Base-by-base conservation (phyloP, 1,284 basidiomycete species). In the Microbotryomycetes sp. region DNA sequence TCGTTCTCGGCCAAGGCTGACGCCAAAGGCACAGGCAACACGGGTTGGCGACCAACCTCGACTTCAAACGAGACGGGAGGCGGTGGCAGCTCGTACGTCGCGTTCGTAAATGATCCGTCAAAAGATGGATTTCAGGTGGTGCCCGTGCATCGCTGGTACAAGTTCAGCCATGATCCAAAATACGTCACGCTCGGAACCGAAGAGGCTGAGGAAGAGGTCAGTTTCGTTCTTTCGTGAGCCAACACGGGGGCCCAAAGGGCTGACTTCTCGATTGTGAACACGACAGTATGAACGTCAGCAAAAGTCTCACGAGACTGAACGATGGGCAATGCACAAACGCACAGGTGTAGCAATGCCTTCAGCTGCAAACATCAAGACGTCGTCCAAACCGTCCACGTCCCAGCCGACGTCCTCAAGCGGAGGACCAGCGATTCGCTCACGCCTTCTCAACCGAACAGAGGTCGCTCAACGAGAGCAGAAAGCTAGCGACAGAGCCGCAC, bases 111-210 rank as follows among this genome's bases (percentile, higher is more conserved):
- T 26, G 69, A 72, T 56, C 67, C 70, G 28, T 62, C 70, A 48
- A 66, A 67, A 3, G 74, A 70, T 62, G 80, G 84, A 32, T 92
- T 92, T 80, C 85, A 87, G 73, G 90, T 92, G 75, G 85, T 92
- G 7, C 86, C 89, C 22, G 84, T 87, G 4, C 84, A 89, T 74
- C 81, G 89, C 52, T 92, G 87, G 86, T 92, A 92, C 79, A 89
- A 89, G 75, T 91, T 92, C 73, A 86, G 87, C 77, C 89, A 88
- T 79, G 85, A 84, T 70, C 81, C 86, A 49, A 85, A 84, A 64
- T 84, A 88, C 71, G 80, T 83, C 68, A 79, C 88, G 32, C 83
- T 86, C 49, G 82, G 81, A 54, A 72, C 82, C 47, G 83, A 86
- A 65, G 87, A 89, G 73, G 87, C 87, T 16, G 85, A 87, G 72